phyloP scores from a whole-genome alignment of 2,329 filamentous ascomycete genomes.

The Aspergillus pseudoglaucus region DNA sequence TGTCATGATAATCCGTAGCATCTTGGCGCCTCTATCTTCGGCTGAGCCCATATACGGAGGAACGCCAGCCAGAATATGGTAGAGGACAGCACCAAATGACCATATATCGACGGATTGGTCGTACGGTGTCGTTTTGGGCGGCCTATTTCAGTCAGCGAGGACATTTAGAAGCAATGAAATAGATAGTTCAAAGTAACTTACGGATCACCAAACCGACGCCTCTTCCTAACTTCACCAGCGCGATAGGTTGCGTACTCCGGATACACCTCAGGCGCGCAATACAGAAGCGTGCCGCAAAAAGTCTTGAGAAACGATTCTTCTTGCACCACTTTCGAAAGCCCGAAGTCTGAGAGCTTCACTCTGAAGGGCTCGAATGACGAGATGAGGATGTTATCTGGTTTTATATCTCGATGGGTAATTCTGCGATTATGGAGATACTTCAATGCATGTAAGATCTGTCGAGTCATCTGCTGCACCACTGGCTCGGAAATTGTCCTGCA shows the following conservation, averaged over 20 bases:
- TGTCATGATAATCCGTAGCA: conserved; percentile 78
- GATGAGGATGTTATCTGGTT: conserved; percentile 95
- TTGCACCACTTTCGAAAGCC: conserved; percentile 87
- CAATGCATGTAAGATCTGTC: conserved; percentile 66
- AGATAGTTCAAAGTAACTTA: conserved; percentile 20
- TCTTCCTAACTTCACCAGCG: conserved; percentile 55
- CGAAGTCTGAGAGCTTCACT: conserved; percentile 94
- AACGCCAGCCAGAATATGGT: conserved; percentile 70
- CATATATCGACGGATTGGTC: conserved; percentile 91
- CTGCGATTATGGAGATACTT: conserved; percentile 79
- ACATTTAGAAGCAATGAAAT: neutral
- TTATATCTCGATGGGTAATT: conserved; percentile 97
- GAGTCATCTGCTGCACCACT: conserved; percentile 64
- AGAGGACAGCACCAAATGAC: conserved; percentile 90
- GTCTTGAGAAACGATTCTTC: conserved; percentile 91
- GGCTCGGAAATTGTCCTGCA: conserved; percentile 59
- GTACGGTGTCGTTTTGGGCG: conserved; percentile 58
- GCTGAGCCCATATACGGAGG: conserved; percentile 76
- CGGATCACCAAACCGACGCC: conserved; percentile 49
- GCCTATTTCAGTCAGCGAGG: conserved; percentile 28
- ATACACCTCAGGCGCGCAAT: conserved; percentile 96
- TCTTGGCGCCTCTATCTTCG: conserved; percentile 68
- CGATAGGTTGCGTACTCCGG: conserved; percentile 67
- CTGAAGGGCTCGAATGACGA: conserved; percentile 63
- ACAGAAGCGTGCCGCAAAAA: conserved; percentile 91